Base-by-base conservation (phyloP, 768 basidiomycete genomes). In the Leccinellum luteum region DNA sequence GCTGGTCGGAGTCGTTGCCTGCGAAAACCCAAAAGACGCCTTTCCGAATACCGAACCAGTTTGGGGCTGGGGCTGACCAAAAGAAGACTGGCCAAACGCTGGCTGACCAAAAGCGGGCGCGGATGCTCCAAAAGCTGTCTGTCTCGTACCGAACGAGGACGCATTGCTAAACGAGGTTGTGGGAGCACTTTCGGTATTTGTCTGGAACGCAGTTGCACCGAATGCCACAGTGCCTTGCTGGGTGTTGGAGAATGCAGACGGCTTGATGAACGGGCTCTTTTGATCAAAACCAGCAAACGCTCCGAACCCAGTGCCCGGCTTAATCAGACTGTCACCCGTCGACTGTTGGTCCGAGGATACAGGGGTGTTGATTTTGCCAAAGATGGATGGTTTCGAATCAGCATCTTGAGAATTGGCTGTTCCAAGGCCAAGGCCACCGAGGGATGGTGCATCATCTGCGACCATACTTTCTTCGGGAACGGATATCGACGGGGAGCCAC, bases 31-130 rank as follows among this genome's bases (percentile, higher is more conserved):
- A 21, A 70, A 60, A 3, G 67, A 48, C n/a, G 68, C 28, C 56
- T 69, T 64, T 5, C 62, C 69, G 19, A 73, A 72, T 31, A 48
- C 28, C 15, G 64, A 14, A 31, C 60, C 56, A 12, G 49, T 49
- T 35, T 60, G 56, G 6, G 62, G 43, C 30, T 60, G 56, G 6
- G 62, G 43, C 30, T 71, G 65, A 43, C 66, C 66, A 45, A 74
- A 69, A 2, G 68, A 63, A 19, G 76, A 59, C 49, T 76, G 72
- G 2, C 77, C 76, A 58, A 81, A 80, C 3, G 73, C 60, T 8
- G 76, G 58, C 43, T 75, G 73, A 2, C 76, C 78, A 59, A 78
- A 80, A 6, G 62, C 56, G 35, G 72, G 58, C 25, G 62, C 38
- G 35, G 58, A 41, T 44, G 56, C 10, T 13, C 70, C 67, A 51